Evolutionary conservation across 495 filamentous ascomycete genomes (phyloP).

Genomic region (Filosporella fistucella): DNA sequence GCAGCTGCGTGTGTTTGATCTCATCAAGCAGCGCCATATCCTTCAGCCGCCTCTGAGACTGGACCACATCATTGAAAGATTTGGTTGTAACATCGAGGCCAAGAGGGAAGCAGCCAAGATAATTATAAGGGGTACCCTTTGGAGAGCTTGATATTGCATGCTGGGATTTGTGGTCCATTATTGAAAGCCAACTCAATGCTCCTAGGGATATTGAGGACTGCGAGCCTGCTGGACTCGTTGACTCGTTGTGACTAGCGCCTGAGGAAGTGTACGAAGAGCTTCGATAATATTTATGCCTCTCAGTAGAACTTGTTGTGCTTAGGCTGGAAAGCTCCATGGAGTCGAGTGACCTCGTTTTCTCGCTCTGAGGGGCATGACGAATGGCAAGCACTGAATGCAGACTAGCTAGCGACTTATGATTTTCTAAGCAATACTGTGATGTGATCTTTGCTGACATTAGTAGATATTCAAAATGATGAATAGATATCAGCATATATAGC

Average conservation of each 20-base stretch:
- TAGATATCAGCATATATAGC: background rate
- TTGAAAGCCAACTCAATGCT: slow-evolving; percentile 6
- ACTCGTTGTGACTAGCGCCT: background rate
- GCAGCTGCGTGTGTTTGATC: slow-evolving; percentile 23
- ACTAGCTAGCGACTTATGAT: background rate
- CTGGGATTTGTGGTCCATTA: background rate
- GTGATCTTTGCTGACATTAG: background rate
- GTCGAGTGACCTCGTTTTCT: background rate
- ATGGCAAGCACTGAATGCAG: slow-evolving; percentile 4
- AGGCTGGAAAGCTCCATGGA: background rate
- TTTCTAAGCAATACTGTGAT: background rate
- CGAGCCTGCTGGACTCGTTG: background rate
- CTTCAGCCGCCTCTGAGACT: slow-evolving; percentile 44
- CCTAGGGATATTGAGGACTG: background rate
- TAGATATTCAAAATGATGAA: background rate
- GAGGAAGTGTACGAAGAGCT: slow-evolving; percentile 5
- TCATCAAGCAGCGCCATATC: slow-evolving; percentile 41
- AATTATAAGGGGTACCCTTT: slow-evolving; percentile 36
- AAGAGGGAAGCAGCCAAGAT: slow-evolving; percentile 54
- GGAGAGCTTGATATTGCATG: slow-evolving; percentile 31
- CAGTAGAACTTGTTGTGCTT: background rate
- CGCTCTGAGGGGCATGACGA: background rate
- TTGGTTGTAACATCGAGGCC: slow-evolving; percentile 38
- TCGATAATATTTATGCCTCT: background rate
- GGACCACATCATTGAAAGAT: slow-evolving; percentile 44